Conservation (phyloP, 2,329 filamentous ascomycete species). For the Ophiosphaerella narmari region DNA sequence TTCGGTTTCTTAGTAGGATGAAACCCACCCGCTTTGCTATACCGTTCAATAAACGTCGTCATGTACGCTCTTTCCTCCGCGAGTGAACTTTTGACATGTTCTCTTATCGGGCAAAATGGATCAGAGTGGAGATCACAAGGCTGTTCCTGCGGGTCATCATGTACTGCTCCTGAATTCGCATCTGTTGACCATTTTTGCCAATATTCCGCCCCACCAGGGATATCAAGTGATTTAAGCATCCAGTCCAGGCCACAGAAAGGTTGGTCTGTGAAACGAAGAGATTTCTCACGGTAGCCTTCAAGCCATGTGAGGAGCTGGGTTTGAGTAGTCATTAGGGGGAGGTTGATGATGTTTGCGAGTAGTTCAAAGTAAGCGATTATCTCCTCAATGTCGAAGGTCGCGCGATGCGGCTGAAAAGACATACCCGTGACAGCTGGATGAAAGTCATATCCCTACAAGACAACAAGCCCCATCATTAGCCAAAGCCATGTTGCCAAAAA, state of each 20-base stretch:
- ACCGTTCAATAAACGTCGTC: conserved; percentile 10
- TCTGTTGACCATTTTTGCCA: no score
- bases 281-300: not conserved
- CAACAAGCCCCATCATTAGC: no score
- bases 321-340: not conserved
- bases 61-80: conserved; percentile 7
- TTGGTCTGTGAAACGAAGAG: not conserved
- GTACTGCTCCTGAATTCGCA: no score
- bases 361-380: conserved; percentile 8
- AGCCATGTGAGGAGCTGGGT: not conserved
- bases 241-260: no score
- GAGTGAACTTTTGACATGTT: not conserved
- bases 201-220: no score
- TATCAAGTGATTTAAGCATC: no score
- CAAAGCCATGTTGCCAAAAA: no score
- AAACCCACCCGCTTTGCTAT: conserved; percentile 7
- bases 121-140: not conserved
- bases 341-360: not conserved
- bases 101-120: not conserved
- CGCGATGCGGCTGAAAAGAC: conserved; percentile 2
- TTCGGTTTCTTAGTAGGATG: conserved; percentile 1
- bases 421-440: not conserved
- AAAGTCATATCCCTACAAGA: no score
- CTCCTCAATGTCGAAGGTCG: conserved; percentile 1
- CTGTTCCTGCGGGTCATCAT: no score